A percentile compares a stretch with the other conserved stretches of the same genome.
phyloP scores from a whole-genome alignment of 257 asterid species.

The Solanum megistacrolobum region DNA sequence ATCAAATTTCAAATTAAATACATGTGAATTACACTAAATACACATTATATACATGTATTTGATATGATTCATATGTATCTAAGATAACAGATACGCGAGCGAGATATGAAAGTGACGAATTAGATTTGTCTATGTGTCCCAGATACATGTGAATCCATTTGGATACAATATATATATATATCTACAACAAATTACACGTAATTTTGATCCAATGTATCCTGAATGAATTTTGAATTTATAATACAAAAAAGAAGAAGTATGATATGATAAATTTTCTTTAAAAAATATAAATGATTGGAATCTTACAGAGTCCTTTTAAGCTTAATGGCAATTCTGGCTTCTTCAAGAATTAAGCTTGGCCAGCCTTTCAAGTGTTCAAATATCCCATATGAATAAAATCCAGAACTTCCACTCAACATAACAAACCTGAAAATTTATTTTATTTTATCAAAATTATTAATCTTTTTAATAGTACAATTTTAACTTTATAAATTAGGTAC shows the following conservation, averaged over 20 bases:
- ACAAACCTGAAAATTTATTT: conserved; percentile 26
- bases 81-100: too few species aligned
- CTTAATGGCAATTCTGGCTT: conserved; percentile 49
- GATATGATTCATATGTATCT: not conserved
- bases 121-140: too few species aligned
- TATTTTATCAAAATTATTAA: not conserved
- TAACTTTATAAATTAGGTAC: not conserved
- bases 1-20: too few species aligned
- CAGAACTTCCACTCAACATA: conserved; percentile 50
- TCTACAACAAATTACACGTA: not conserved
- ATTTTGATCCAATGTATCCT: too few species aligned
- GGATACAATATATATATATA: too few species aligned
- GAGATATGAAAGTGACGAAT: not conserved
- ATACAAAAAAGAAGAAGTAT: not conserved
- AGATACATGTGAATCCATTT: too few species aligned
- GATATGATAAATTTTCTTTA: not conserved
- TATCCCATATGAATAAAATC: conserved; percentile 54
- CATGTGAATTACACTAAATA: too few species aligned
- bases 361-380: conserved; percentile 50
- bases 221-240: not conserved
- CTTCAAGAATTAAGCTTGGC: conserved; percentile 39
- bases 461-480: not conserved
- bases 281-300: not conserved
- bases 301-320: conserved; percentile 9
- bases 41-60: not conserved